These are phyloP conservation scores for Rutstroemia sp. DNA, from an alignment of 2,329 filamentous ascomycete species.

Conservation along the genomic window DNA sequence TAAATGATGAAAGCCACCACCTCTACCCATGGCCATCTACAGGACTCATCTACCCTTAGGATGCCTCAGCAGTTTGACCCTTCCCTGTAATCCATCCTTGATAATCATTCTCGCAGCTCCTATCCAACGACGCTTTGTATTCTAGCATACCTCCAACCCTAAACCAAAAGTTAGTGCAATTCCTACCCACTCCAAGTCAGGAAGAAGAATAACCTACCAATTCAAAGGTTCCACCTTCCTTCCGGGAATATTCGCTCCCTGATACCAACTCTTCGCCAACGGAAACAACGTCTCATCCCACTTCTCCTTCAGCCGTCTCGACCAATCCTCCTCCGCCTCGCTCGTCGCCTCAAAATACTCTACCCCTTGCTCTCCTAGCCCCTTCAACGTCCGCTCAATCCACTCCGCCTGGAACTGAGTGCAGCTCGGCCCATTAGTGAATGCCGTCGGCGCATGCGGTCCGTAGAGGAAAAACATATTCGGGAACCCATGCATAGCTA, in stretches of 20 bases:
- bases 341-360: conserved; percentile 28
- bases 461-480: conserved; percentile 42
- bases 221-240: conserved; percentile 32
- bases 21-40: no score
- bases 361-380: conserved; percentile 26
- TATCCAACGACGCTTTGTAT: conserved; percentile 2
- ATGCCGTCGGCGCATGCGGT: conserved; percentile 33
- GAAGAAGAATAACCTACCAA: conserved; percentile 15
- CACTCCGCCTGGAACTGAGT: conserved; percentile 36
- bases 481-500: conserved; percentile 35
- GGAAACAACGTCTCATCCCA: conserved; percentile 30
- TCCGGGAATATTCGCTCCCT: conserved; percentile 35
- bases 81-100: conserved; percentile 7
- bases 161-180: neutral
- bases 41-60: no score
- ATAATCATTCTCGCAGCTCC: conserved; percentile 9
- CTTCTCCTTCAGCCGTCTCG: conserved; percentile 24
- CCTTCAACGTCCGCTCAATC: conserved; percentile 30
- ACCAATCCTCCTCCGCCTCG: conserved; percentile 30
- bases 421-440: conserved; percentile 35
- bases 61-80: no score
- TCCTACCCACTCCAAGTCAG: neutral
- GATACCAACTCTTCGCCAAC: conserved; percentile 33
- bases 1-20: no score
- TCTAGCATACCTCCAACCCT: conserved; percentile 7